Base-by-base conservation (phyloP, 495 filamentous ascomycete genomes). In the Sphaerosporella brunnea region DNA sequence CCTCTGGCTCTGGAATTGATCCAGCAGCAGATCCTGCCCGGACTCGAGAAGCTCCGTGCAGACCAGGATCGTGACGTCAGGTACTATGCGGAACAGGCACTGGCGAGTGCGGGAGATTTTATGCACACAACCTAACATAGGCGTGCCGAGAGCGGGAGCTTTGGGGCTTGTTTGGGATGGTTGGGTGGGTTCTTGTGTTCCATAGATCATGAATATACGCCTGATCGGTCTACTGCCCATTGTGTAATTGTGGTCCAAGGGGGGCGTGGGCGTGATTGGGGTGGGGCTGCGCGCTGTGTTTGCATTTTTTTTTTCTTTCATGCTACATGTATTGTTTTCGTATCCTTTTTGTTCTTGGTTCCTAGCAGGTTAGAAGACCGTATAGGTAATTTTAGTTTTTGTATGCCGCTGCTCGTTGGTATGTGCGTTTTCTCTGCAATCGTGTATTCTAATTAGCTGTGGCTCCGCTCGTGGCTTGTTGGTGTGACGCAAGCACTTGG, bases 31-130 rank as follows among this genome's bases (percentile, higher is more conserved):
- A 79, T 96, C 62, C 66, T 94, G 58, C 86, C 90, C 21, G 86
- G 79, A 61, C 62, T 97, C 58, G 84, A 92, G 68, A 97, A 95
- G 67, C 68, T 97, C 53, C 83, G 92, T 68, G 78, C 80, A 65
- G 90, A 97, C 60, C 84, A 93, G 38, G 90, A 97, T 70, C 87
- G 95, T 53, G 90, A 97, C 68, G 90, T 97, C 56, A 75, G 90
- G 57, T 97, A 85, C 65, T 97, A 93, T 62, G 92, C 90, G 48
- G 78, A 77, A 41, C 80, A 74, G 55, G 80, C 80, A 39, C 68
- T 73, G 46, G 64, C 62, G 1, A 65, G 59, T 53, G 56, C 56
- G 37, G 53, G 55, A 40, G 66, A 68, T 49, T 57, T 60, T 34
- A 68, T 68, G 66, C 56, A 59, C 25, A 60, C 57, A 43, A 55